Evolutionary conservation across 257 asterid species (phyloP).

Genomic region (Knoxia roxburghii): DNA sequence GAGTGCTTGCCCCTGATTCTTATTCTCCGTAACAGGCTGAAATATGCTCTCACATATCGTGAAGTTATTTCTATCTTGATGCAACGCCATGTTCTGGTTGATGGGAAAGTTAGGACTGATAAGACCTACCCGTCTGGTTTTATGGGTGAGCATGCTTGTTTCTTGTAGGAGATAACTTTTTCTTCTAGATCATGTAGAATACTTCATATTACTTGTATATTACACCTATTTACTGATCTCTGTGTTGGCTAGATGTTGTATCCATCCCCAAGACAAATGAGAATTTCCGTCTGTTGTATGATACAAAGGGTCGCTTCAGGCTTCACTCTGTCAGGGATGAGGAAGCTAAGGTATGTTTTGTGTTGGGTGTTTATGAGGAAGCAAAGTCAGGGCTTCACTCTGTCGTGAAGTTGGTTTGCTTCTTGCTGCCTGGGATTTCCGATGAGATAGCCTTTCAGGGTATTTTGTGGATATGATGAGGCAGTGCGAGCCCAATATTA

Average conservation of each 20-base stretch:
- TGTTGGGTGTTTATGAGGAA: not conserved
- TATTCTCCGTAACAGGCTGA: no score
- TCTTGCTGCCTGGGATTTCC: not conserved
- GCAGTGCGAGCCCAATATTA: no score
- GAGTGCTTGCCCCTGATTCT: constrained; percentile 74
- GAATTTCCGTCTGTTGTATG: constrained; percentile 69
- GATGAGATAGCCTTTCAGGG: no score
- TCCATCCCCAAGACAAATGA: constrained; percentile 79
- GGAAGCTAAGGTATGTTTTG: constrained; percentile 55
- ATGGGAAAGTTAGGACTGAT: constrained; percentile 75
- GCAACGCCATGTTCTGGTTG: constrained; percentile 73
- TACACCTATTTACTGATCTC: not conserved
- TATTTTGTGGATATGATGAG: no score
- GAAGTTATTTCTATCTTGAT: constrained; percentile 59
- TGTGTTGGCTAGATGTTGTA: constrained; percentile 49
- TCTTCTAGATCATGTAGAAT: not conserved
- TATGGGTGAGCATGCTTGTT: no score
- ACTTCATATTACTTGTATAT: not conserved
- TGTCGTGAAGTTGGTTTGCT: not conserved
- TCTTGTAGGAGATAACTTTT: no score
- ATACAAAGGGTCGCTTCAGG: constrained; percentile 76
- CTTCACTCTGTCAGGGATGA: constrained; percentile 71
- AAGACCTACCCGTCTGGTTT: constrained; percentile 74
- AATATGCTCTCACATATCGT: constrained; percentile 63
- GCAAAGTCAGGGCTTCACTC: no score